Conservation (phyloP, 2,329 filamentous ascomycete genomes). For the Ceratocystis alfenasii region DNA sequence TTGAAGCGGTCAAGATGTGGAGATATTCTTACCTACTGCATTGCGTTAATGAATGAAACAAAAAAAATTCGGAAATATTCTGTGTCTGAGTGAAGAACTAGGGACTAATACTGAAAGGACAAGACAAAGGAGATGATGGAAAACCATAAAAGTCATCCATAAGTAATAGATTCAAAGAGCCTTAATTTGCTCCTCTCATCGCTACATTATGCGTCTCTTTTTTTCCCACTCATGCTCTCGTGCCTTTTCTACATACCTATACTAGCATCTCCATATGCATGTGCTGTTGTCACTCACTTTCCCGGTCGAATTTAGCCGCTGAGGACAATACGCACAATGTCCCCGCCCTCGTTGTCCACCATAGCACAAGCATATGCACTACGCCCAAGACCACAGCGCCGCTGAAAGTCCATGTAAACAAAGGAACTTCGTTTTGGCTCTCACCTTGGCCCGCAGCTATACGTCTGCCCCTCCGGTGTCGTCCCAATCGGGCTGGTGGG, state of each 20-base stretch:
- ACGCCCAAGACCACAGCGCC: neutral
- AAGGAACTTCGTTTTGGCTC: neutral
- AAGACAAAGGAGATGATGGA: too few relatives aligned
- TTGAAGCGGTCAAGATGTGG: constrained; percentile 2
- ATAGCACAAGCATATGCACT: constrained; percentile 9
- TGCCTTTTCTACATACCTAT: too few relatives aligned
- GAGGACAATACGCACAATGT: neutral
- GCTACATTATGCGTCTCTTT: too few relatives aligned
- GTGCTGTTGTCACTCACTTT: neutral
- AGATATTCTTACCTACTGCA: constrained; percentile 3
- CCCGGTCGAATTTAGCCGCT: neutral
- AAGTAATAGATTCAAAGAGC: too few relatives aligned
- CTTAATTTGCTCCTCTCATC: too few relatives aligned
- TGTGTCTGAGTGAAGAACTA: neutral
- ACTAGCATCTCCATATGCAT: neutral
- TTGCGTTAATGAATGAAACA: constrained; percentile 13
- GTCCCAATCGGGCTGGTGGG: neutral
- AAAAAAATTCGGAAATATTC: constrained; percentile 9
- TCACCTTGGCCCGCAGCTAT: neutral
- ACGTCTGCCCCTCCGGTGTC: neutral
- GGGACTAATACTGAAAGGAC: too few relatives aligned
- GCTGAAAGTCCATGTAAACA: neutral
- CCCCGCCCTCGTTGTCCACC: constrained; percentile 10
- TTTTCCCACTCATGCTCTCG: too few relatives aligned
- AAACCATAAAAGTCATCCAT: too few relatives aligned